Percentiles rank a stretch among this genome's conserved stretches.
Conservation (phyloP, 2,329 filamentous ascomycete genomes). For the Colletotrichum australisinense region DNA sequence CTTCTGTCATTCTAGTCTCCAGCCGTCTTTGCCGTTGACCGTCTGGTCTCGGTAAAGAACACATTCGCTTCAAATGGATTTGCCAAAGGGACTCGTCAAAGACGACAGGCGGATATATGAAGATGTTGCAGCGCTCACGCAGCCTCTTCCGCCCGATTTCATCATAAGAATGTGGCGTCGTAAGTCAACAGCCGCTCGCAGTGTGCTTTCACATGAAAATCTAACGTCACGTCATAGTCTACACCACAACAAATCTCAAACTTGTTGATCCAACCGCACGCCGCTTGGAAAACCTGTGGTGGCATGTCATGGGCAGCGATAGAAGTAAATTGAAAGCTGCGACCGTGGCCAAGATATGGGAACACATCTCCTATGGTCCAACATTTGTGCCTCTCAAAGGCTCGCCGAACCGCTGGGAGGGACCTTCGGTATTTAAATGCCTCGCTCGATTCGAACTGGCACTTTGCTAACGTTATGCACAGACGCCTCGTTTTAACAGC, state of each 20-base stretch:
- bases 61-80: conserved; percentile 34
- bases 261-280: conserved; percentile 71
- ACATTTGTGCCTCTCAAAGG: conserved; percentile 67
- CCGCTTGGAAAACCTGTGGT: conserved; percentile 74
- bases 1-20: conserved; percentile 5
- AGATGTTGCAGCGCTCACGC: conserved; percentile 31
- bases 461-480: conserved; percentile 16
- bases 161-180: conserved; percentile 36
- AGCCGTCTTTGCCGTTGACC: conserved; percentile 30
- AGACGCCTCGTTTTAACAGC: conserved; percentile 36
- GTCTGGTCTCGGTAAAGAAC: conserved; percentile 28
- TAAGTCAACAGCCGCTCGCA: conserved; percentile 20
- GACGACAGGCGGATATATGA: conserved; percentile 37
- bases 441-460: conserved; percentile 2
- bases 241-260: conserved; percentile 69
- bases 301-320: conserved; percentile 73
- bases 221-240: conserved; percentile 55
- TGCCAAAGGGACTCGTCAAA: conserved; percentile 37
- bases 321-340: conserved; percentile 63
- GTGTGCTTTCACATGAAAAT: background rate
- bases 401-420: conserved; percentile 65
- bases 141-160: conserved; percentile 33
- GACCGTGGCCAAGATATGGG: conserved; percentile 65
- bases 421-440: conserved; percentile 54
- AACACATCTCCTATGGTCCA: conserved; percentile 68